These are phyloP conservation scores for Pyrus bretschneideri DNA, from an alignment of 306 rosid genomes.

Conservation along the genomic window DNA sequence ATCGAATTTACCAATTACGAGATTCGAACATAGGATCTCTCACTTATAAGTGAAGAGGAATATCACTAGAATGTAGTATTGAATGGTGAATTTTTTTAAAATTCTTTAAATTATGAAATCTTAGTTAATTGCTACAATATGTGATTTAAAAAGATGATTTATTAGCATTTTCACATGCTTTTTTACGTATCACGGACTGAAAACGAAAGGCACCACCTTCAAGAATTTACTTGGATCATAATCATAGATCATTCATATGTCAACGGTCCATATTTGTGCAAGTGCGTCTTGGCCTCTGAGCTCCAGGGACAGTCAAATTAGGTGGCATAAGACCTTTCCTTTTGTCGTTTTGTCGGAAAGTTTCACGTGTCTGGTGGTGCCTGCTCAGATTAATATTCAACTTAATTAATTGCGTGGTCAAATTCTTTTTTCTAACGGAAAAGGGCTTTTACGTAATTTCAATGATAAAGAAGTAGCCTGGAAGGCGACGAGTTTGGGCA, in stretches of 20 bases:
- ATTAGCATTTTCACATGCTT: too few species aligned
- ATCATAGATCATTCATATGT: background rate
- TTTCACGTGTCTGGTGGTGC: background rate
- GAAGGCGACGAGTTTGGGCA: background rate
- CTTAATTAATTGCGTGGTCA: background rate
- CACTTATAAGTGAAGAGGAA: too few species aligned
- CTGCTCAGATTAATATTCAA: background rate
- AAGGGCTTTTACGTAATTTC: background rate
- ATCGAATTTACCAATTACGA: too few species aligned
- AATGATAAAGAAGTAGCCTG: background rate
- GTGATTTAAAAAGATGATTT: too few species aligned
- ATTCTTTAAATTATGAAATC: too few species aligned
- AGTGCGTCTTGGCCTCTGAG: background rate
- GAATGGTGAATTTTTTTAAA: too few species aligned
- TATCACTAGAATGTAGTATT: accelerated
- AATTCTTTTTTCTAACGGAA: background rate
- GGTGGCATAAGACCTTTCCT: background rate
- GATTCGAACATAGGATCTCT: too few species aligned
- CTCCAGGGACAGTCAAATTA: background rate
- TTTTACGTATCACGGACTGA: background rate
- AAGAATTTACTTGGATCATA: background rate
- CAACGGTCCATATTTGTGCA: background rate
- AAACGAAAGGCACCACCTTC: background rate
- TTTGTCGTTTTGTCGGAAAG: background rate
- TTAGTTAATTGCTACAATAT: too few species aligned